Percentiles rank a stretch among this genome's conserved stretches.
Evolutionary conservation across 768 basidiomycete genomes (phyloP).

Genomic region (Agrocybe chaxingu): DNA sequence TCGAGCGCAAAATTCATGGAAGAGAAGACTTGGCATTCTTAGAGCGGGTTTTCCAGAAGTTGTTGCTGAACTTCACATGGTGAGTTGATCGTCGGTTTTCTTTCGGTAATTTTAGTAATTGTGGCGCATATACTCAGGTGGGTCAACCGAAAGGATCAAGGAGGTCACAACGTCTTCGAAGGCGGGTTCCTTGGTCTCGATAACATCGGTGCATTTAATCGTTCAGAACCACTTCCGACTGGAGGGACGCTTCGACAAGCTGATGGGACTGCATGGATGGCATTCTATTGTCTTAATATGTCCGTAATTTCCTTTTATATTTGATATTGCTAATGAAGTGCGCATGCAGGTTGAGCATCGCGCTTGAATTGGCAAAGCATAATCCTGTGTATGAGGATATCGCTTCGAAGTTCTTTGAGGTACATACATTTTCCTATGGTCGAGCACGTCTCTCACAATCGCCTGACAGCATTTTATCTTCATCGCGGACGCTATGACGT

Average conservation of each 20-base stretch:
- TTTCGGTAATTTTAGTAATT: neutral
- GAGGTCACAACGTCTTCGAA: constrained; percentile 95
- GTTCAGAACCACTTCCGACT: constrained; percentile 94
- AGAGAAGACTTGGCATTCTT: constrained; percentile 88
- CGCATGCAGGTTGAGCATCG: constrained; percentile 81
- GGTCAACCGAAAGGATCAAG: constrained; percentile 97
- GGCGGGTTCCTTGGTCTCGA: constrained; percentile 98
- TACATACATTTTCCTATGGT: constrained; percentile 19
- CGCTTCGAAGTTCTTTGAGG: constrained; percentile 96
- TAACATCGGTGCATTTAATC: constrained; percentile 98
- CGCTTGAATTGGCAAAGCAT: constrained; percentile 95
- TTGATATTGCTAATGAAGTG: constrained; percentile 1
- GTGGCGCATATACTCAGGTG: constrained; percentile 51
- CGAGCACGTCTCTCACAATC: neutral
- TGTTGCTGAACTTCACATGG: constrained; percentile 97
- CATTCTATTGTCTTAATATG: constrained; percentile 98
- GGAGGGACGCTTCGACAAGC: constrained; percentile 94
- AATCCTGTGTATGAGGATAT: constrained; percentile 98
- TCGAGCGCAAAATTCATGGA: constrained; percentile 94
- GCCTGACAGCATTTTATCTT: constrained; percentile 85
- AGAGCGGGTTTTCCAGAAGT: constrained; percentile 97
- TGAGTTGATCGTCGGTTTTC: constrained; percentile 24
- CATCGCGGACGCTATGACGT: constrained; percentile 99
- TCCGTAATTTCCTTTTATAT: constrained; percentile 27
- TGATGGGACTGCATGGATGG: constrained; percentile 99